These are phyloP conservation scores for Gardenia jasminoides DNA, from an alignment of 257 asterid genomes.

Conservation along the genomic window DNA sequence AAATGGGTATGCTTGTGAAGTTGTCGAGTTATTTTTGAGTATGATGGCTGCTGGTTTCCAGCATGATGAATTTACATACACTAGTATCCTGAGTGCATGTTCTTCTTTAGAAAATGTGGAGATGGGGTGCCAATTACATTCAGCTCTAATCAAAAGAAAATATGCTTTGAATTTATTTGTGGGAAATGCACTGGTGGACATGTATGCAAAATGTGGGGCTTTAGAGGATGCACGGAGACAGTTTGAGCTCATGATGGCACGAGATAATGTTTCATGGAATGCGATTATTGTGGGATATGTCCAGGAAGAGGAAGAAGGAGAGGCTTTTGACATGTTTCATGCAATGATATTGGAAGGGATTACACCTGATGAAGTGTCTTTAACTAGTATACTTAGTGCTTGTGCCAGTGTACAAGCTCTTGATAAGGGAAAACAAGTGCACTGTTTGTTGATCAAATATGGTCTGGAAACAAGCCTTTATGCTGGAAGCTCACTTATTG, in stretches of 20 bases:
- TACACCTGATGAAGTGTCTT: constrained; percentile 79
- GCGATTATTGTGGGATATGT: constrained; percentile 81
- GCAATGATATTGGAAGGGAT: constrained; percentile 55
- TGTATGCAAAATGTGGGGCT: constrained; percentile 85
- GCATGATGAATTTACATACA: constrained; percentile 78
- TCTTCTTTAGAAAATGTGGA: constrained; percentile 53
- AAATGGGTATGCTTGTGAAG: constrained; percentile 65
- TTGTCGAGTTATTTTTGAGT: constrained; percentile 46
- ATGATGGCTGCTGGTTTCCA: constrained; percentile 52
- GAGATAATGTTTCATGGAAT: constrained; percentile 88
- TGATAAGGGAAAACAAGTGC: constrained; percentile 64
- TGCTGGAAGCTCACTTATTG: constrained; percentile 81
- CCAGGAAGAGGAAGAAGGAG: constrained; percentile 63
- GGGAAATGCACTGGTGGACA: constrained; percentile 81
- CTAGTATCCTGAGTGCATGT: constrained; percentile 85
- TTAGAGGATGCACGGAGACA: constrained; percentile 52
- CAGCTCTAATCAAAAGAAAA: constrained; percentile 55
- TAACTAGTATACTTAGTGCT: constrained; percentile 81
- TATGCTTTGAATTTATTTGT: constrained; percentile 59
- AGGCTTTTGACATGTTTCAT: constrained; percentile 61
- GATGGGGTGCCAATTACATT: constrained; percentile 69
- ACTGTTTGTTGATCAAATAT: constrained; percentile 59
- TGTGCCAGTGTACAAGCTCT: constrained; percentile 54
- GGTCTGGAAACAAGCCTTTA: constrained; percentile 69
- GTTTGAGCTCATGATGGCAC: constrained; percentile 52